Conservation (phyloP, 1,139 yeast genomes). For the Yamadazyma triangularis region DNA sequence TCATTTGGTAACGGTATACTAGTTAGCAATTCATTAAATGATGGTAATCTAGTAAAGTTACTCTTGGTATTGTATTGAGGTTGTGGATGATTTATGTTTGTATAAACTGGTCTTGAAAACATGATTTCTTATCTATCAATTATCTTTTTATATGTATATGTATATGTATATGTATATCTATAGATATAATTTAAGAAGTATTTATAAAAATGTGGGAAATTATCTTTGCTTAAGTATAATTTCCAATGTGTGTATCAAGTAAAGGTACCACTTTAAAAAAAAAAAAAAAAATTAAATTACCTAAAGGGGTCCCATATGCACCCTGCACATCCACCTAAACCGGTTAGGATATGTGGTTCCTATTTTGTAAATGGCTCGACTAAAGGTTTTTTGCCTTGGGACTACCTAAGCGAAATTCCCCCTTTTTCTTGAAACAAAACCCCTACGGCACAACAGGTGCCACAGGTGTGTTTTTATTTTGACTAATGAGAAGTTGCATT, state of each 20-base stretch:
- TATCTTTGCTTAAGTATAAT: no score
- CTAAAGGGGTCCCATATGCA: not conserved
- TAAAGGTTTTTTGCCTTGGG: no score
- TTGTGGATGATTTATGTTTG: constrained; percentile 13
- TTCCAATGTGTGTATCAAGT: not conserved
- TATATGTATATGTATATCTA: no score
- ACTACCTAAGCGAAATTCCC: no score
- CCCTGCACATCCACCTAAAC: not conserved
- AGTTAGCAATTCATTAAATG: constrained; percentile 34
- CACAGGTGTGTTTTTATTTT: no score
- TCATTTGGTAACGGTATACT: constrained; percentile 32
- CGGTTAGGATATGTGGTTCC: not conserved
- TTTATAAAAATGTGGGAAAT: not conserved
- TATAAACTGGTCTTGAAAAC: constrained; percentile 14
- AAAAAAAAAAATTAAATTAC: not conserved
- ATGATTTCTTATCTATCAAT: constrained; percentile 2
- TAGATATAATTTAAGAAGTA: no score
- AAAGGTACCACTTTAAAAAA: not conserved
- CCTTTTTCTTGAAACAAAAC: no score
- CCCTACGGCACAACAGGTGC: no score
- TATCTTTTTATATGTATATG: no score
- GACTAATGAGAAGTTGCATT: no score
- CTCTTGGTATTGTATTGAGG: constrained; percentile 10
- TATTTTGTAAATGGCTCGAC: not conserved
- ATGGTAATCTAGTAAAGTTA: constrained; percentile 22